Conservation (phyloP, 768 basidiomycete genomes). For the Tylopilus cervinicoccineus region DNA sequence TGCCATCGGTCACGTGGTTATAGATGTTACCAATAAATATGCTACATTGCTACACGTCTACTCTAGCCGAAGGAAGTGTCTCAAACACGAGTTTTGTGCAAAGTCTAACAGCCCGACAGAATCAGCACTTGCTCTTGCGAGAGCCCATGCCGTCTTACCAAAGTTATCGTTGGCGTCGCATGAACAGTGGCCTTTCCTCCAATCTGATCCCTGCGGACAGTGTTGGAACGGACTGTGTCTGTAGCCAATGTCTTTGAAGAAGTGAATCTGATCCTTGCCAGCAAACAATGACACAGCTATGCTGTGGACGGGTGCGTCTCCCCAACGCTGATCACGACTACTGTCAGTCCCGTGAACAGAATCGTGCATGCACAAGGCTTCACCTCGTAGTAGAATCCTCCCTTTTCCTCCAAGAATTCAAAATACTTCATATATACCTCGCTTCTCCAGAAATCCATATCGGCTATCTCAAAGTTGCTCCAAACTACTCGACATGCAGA, state of each 20-base stretch:
- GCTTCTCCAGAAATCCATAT: constrained; percentile 79
- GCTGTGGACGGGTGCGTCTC: constrained; percentile 89
- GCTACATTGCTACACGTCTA: too few relatives aligned
- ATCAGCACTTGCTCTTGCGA: constrained; percentile 4
- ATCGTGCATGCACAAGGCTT: background rate
- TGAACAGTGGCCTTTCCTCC: constrained; percentile 80
- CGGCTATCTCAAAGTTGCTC: constrained; percentile 92
- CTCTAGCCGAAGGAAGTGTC: constrained; percentile 25
- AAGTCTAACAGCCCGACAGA: constrained; percentile 15
- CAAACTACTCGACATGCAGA: constrained; percentile 52
- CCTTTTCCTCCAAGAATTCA: constrained; percentile 70
- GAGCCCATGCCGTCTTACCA: constrained; percentile 39
- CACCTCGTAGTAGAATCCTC: constrained; percentile 90
- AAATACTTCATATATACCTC: constrained; percentile 84
- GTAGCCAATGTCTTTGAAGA: constrained; percentile 93
- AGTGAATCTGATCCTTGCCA: constrained; percentile 86
- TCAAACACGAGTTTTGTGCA: constrained; percentile 27
- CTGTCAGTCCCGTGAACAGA: constrained; percentile 3
- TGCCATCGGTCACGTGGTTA: background rate
- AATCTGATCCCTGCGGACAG: constrained; percentile 75
- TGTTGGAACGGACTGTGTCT: constrained; percentile 93
- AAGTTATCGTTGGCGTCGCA: constrained; percentile 75
- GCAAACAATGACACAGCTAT: constrained; percentile 91
- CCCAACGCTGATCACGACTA: constrained; percentile 62
- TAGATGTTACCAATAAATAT: constrained; percentile 1